A percentile compares a stretch with the other conserved stretches of the same genome.
Conservation (phyloP, 73 alveolate genomes). For the Tetrahymena thermophila region DNA sequence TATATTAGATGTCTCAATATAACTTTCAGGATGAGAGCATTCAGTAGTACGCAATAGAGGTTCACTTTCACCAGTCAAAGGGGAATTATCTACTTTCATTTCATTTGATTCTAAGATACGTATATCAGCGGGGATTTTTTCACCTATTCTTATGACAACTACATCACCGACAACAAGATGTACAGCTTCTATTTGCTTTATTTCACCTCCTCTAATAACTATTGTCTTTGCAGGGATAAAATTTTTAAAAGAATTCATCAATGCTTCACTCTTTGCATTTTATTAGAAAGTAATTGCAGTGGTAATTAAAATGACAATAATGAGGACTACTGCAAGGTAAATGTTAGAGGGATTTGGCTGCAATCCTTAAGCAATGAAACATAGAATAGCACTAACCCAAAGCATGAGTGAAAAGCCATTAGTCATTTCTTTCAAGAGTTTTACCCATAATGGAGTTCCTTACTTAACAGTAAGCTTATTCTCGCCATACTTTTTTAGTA, state of each 20-base stretch:
- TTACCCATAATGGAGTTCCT: slow-evolving; percentile 67
- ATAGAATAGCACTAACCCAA: slow-evolving; percentile 81
- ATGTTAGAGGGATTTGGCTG: slow-evolving; percentile 55
- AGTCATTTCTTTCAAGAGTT: slow-evolving; percentile 60
- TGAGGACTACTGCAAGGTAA: slow-evolving; percentile 74
- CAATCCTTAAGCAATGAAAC: slow-evolving; percentile 81
- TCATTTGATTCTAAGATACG: slow-evolving; percentile 77
- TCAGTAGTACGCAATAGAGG: slow-evolving; percentile 58
- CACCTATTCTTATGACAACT: slow-evolving; percentile 82
- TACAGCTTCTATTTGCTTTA: slow-evolving; percentile 55
- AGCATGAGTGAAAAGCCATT: slow-evolving; percentile 69
- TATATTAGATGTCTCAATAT: slow-evolving; percentile 75
- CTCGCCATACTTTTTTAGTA: slow-evolving; percentile 60
- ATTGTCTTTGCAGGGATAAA: slow-evolving; percentile 46
- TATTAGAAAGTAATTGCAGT: slow-evolving; percentile 66
- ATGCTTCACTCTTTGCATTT: slow-evolving; percentile 75
- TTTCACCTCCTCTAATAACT: slow-evolving; percentile 76
- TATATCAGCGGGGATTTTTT: slow-evolving; percentile 94
- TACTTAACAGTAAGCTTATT: slow-evolving; percentile 77
- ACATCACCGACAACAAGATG: slow-evolving; percentile 94
- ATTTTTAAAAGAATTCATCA: slow-evolving; percentile 81
- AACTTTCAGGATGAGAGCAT: slow-evolving; percentile 70
- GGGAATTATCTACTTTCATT: slow-evolving; percentile 88
- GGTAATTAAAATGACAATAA: slow-evolving; percentile 66
- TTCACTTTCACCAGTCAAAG: slow-evolving; percentile 93